Evolutionary conservation across 179 eudicot species (phyloP).

Genomic region (Actinidia arguta): DNA sequence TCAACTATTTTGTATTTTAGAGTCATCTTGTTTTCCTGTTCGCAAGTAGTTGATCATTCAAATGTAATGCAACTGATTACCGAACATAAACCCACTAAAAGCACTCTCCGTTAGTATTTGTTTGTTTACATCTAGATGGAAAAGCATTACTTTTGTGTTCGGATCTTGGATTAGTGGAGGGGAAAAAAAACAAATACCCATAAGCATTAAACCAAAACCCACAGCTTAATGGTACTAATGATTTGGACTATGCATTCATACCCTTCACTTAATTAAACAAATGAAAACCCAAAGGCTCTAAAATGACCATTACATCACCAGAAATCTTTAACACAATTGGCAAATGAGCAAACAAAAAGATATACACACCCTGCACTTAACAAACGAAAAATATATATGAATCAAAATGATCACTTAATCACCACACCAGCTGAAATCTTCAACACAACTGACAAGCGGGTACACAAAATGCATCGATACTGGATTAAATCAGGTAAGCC

Average conservation of each 20-base stretch:
- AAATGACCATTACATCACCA: not conserved
- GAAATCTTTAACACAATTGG: constrained; percentile 8
- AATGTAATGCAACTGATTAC: too few species aligned
- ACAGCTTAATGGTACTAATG: not conserved
- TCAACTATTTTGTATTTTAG: not conserved
- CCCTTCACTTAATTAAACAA: not conserved
- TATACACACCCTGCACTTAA: not conserved
- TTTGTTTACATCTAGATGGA: too few species aligned
- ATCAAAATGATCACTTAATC: too few species aligned
- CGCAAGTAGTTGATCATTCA: not conserved
- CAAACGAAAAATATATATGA: too few species aligned
- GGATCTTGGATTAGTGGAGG: too few species aligned
- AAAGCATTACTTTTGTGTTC: not conserved
- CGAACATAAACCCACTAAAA: too few species aligned
- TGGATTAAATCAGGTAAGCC: not conserved
- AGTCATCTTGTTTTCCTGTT: not conserved
- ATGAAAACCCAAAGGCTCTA: not conserved
- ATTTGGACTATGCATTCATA: not conserved
- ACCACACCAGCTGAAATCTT: not conserved
- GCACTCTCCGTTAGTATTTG: too few species aligned
- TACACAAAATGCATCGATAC: not conserved
- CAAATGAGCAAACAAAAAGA: not conserved
- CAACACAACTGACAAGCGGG: too few species aligned
- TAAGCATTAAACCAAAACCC: not conserved
- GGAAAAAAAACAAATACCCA: not conserved